A percentile compares a stretch with the other conserved stretches of the same genome.
Conservation (phyloP, 345 rosid species). For the Gossypium raimondii region DNA sequence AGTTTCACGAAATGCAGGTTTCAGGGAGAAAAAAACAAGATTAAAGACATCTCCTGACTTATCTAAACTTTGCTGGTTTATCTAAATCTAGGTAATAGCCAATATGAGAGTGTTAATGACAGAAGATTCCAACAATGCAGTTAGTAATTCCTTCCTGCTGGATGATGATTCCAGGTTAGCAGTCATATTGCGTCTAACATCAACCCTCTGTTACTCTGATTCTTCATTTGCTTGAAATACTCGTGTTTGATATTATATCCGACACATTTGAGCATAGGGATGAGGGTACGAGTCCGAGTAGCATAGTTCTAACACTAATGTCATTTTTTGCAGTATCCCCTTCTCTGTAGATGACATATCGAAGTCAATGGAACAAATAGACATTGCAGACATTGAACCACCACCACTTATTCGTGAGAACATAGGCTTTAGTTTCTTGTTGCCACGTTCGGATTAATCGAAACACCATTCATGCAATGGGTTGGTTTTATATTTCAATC, state of each 20-base stretch:
- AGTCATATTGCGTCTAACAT: background rate
- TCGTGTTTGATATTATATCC: background rate
- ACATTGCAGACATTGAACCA: conserved; percentile 82
- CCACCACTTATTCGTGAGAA: conserved; percentile 83
- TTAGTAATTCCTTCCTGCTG: conserved; percentile 84
- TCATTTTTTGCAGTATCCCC: conserved; percentile 64
- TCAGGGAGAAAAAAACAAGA: background rate
- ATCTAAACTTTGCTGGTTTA: background rate
- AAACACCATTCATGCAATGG: background rate
- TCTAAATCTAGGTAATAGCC: conserved; percentile 59
- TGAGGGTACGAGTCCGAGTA: background rate
- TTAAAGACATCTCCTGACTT: background rate
- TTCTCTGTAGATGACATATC: conserved; percentile 94
- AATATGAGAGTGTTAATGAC: conserved; percentile 94
- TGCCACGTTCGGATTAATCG: conserved; percentile 53
- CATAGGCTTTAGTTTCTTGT: conserved; percentile 81
- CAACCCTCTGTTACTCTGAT: background rate
- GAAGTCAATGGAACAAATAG: conserved; percentile 88
- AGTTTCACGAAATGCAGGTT: conserved; percentile 33
- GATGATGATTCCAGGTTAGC: conserved; percentile 88
- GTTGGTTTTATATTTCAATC: background rate
- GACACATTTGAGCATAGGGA: background rate
- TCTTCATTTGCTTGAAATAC: background rate
- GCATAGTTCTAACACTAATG: conserved; percentile 10
- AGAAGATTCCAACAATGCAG: conserved; percentile 93